phyloP scores from a whole-genome alignment of 768 basidiomycete genomes.

The Boletus vinaceobasis region DNA sequence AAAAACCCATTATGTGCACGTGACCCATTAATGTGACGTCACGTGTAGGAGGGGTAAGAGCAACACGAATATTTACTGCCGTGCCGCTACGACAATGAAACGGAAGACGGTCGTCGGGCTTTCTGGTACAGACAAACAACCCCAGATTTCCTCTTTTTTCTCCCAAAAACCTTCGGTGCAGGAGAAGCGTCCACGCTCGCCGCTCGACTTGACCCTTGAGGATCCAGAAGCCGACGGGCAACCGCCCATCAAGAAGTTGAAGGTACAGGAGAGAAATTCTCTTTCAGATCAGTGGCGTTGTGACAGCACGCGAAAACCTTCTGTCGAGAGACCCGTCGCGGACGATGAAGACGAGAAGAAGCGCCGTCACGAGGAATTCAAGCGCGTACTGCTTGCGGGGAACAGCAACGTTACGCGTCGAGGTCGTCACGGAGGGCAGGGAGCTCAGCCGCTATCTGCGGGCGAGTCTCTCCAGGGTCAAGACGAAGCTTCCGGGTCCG shows the following conservation, averaged over 20 bases:
- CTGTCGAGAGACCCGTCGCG: background rate
- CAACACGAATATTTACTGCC: no score
- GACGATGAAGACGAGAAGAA: conserved; percentile 44
- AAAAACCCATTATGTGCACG: conserved; percentile 17
- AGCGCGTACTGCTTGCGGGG: conserved; percentile 49
- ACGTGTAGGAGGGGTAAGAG: conserved; percentile 7
- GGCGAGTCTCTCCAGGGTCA: conserved; percentile 25
- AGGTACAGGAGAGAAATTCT: conserved; percentile 16
- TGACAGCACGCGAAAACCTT: conserved; percentile 22
- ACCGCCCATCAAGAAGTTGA: conserved; percentile 30
- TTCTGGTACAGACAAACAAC: conserved; percentile 26
- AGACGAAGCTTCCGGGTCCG: conserved; percentile 30
- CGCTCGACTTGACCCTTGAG: conserved; percentile 55
- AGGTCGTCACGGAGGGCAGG: conserved; percentile 7
- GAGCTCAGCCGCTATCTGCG: conserved; percentile 17
- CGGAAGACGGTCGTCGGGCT: conserved; percentile 5
- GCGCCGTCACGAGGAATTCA: conserved; percentile 47
- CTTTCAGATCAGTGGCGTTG: conserved; percentile 46
- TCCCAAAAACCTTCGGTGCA: conserved; percentile 12
- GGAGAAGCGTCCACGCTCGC: conserved; percentile 29
- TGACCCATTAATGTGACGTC: conserved; percentile 22
- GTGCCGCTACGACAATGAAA: conserved; percentile 13
- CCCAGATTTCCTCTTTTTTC: conserved; percentile 44
- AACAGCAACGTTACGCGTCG: conserved; percentile 37
- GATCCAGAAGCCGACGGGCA: conserved; percentile 29